Evolutionary conservation across 257 asterid species (phyloP).

Genomic region (Salvia hispanica): DNA sequence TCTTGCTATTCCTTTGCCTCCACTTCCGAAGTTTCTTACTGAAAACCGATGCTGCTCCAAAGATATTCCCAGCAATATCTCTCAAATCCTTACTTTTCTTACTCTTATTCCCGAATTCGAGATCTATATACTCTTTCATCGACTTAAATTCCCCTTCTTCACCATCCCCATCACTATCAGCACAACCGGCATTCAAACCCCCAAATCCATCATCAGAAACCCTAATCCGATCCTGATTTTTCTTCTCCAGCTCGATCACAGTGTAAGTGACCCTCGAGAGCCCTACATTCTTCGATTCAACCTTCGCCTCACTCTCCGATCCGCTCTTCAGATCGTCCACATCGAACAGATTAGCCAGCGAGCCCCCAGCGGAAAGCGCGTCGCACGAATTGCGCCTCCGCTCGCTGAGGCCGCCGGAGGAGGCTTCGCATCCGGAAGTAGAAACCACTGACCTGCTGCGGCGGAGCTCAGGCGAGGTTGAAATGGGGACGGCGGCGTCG

Average conservation of each 20-base stretch:
- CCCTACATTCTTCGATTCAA: constrained; percentile 74
- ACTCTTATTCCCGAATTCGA: constrained; percentile 56
- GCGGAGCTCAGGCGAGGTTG: constrained; percentile 62
- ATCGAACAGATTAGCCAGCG: constrained; percentile 62
- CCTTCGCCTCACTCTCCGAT: constrained; percentile 46
- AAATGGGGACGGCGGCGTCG: constrained; percentile 40
- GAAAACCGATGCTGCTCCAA: constrained; percentile 81
- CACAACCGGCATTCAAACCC: constrained; percentile 31
- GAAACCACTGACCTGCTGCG: constrained; percentile 76
- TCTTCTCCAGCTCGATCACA: constrained; percentile 37
- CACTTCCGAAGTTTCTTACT: constrained; percentile 79
- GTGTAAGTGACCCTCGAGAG: constrained; percentile 49
- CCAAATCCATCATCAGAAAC: constrained; percentile 33
- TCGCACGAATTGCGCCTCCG: constrained; percentile 90
- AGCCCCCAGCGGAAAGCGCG: constrained; percentile 54
- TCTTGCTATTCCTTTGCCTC: constrained; percentile 58
- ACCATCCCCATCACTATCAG: constrained; percentile 36
- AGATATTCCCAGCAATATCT: constrained; percentile 63
- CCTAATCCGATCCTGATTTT: constrained; percentile 38
- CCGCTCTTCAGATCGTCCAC: constrained; percentile 56
- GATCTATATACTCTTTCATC: constrained; percentile 91
- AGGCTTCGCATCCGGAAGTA: constrained; percentile 47
- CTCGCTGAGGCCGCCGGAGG: constrained; percentile 44
- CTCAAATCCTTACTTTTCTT: constrained; percentile 63
- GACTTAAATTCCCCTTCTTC: constrained; percentile 77